A percentile compares a stretch with the other conserved stretches of the same genome.
phyloP scores from a whole-genome alignment of 352 stramenopile genomes.

The Pythium apleroticum region DNA sequence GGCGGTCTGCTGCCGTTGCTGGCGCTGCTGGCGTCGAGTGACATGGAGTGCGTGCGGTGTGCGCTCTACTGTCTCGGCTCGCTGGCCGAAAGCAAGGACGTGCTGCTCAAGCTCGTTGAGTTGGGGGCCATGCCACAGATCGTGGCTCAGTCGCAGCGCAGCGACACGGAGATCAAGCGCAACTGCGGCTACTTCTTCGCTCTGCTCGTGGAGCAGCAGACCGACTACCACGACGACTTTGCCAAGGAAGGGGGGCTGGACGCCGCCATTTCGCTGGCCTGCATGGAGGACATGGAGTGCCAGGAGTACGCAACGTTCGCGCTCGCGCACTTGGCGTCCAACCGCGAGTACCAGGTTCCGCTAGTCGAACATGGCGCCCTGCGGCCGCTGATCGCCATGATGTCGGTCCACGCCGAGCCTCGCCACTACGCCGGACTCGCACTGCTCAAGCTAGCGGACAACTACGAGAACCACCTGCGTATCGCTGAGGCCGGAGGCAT shows the following conservation, averaged over 20 bases:
- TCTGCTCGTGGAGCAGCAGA: constrained; percentile 87
- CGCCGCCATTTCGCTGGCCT: constrained; percentile 88
- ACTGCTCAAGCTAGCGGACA: constrained; percentile 97
- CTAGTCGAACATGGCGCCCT: constrained; percentile 92
- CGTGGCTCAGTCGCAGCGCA: constrained; percentile 67
- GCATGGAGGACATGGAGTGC: constrained; percentile 94
- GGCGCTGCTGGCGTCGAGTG: constrained; percentile 77
- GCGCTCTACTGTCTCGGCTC: constrained; percentile 93
- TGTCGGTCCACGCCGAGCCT: constrained; percentile 92
- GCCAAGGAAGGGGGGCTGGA: constrained; percentile 86
- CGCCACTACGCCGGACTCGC: constrained; percentile 95
- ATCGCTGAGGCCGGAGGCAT: constrained; percentile 96
- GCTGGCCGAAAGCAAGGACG: constrained; percentile 91
- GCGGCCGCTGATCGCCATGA: constrained; percentile 94
- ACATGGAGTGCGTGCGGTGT: constrained; percentile 89
- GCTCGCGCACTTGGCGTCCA: constrained; percentile 94
- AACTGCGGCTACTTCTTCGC: constrained; percentile 94
- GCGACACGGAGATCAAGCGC: constrained; percentile 92
- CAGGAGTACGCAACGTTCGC: constrained; percentile 96
- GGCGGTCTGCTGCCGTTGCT: constrained; percentile 89
- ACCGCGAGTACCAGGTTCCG: constrained; percentile 92
- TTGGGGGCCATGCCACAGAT: constrained; percentile 83
- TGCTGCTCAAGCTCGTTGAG: constrained; percentile 91
- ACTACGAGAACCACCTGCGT: constrained; percentile 96
- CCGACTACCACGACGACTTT: constrained; percentile 92